These are phyloP conservation scores for Apiospora phragmitis DNA, from an alignment of 2,329 filamentous ascomycete species.

Conservation along the genomic window DNA sequence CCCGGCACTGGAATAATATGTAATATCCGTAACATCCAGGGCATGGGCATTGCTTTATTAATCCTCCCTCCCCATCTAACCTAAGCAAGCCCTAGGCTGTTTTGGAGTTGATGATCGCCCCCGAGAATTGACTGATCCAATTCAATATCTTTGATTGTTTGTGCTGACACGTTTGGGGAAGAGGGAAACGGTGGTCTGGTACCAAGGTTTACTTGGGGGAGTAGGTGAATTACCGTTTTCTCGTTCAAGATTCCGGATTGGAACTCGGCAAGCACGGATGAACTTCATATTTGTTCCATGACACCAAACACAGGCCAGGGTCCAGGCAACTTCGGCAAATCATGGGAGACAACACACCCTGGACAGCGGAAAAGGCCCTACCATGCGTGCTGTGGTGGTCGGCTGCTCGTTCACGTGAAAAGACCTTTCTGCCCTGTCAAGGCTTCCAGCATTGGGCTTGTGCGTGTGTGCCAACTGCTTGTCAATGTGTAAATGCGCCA, in stretches of 20 bases:
- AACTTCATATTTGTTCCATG: constrained; percentile 5
- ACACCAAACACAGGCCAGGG: constrained; percentile 6
- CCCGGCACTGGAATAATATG: neutral
- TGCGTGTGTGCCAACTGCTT: neutral
- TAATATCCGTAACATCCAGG: neutral
- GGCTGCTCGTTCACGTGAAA: constrained; percentile 1
- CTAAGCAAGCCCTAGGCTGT: too few species aligned
- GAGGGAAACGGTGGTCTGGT: neutral
- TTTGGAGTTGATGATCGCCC: neutral
- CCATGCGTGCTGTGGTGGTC: neutral
- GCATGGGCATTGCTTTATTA: constrained; percentile 1
- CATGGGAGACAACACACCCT: neutral
- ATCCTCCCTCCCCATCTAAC: neutral
- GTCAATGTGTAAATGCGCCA: constrained; percentile 6
- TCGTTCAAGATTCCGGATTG: neutral
- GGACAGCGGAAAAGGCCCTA: neutral
- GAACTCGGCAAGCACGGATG: constrained; percentile 4
- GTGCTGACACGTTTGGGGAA: neutral
- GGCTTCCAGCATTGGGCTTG: neutral
- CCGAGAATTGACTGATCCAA: neutral
- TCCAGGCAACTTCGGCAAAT: constrained; percentile 7
- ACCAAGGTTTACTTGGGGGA: neutral
- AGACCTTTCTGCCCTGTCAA: neutral
- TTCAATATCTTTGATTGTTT: neutral
- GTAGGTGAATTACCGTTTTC: neutral